Base-by-base conservation (phyloP, 2,329 filamentous ascomycete genomes). In the Lachnellula arida region DNA sequence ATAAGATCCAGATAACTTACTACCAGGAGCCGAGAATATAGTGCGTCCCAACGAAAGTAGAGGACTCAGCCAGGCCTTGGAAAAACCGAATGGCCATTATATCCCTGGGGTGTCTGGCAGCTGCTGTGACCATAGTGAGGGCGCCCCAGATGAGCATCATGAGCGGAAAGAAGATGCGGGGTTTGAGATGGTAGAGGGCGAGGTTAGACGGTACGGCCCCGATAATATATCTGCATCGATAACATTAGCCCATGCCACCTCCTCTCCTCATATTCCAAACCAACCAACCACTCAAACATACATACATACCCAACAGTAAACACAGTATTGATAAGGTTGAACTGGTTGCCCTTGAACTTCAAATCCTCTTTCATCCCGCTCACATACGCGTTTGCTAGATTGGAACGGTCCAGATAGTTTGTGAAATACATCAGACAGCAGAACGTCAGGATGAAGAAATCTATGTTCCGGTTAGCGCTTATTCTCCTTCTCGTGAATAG, bases 91-190 rank as follows among this genome's bases (percentile, higher is more conserved):
- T 82, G 1, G 76, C 81, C 78, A 84, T 84, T 64, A 86, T 82
- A 46, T 78, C 70, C 57, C 76, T 71, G 0, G 81, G 79, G 4
- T 72, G 74, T 7, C 79, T 75, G 0, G 72, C 76, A 2, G 77
- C 74, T 1, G 80, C 81, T 1, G 81, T 84, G 37, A 76, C 72
- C 80, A 87, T 85, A 2, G 85, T 88, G 25, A 88, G 70, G 0
- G 75, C 73, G 2, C 80, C 84, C 86, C 85, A 88, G 55, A 81
- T 65, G 19, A 85, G 55, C 78, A 86, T 85, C 77, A 84, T 85
- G 28, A 74, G 63, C 54, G 84, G 84, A 63, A 85, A 85, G 73
- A 81, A 87, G 58, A 81, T 74, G n/a, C 83, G 76, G 2, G 84
- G 85, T 49, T 78, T 78, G 57, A 88, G 66, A 61, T 85, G 84